Evolutionary conservation across 768 basidiomycete genomes (phyloP), one percentile per base, ranked within the genome.

Genomic region (Lanmaoa pseudosensibilis): DNA sequence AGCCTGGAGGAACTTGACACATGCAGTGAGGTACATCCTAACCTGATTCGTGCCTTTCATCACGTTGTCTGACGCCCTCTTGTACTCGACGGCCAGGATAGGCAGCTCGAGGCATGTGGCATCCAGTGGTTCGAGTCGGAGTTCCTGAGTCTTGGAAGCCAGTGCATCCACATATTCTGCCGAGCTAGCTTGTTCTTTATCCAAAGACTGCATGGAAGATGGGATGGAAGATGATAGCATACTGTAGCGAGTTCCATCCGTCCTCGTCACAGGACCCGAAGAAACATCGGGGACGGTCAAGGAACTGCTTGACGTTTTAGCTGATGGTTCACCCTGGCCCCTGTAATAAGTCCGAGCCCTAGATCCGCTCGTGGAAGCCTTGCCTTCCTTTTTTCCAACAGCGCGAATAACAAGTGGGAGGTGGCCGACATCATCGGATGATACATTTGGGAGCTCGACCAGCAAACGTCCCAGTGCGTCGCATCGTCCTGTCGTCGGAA

Each of bases 1-100:
- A 4, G 48, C 54, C 4, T 46, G 48, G 5, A 58, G 57, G 39
- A 50, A 58, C 13, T 58, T 58, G 38, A 50, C 48, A 4, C 44
- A 56, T 19, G 54, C n/a, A 7, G 57, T 50, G 21, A 58, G 54
- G 18, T 56, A 56, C 49, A 56, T 58, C 34, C 57, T 46, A 1
- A 58, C 2, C 23, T 55, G 48, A 37, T 58, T 58, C 5, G 49
- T 58, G 3, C 54, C 48, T 32, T 58, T 46, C 11, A 25, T 23
- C 4, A 23, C 3, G 18, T 10, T 16, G 8, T 41, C 48, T 1
- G 54, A 46, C 5, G 37, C 37, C 21, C 32, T 44, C 11, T 58
- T 59, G 40, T 59, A 47, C 36, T 57, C 50, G 36, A 25, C 55
- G 8, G 40, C 6, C 13, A 59, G 36, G n/a, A 59, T 52, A 4